Evolutionary conservation across 2,329 filamentous ascomycete genomes (phyloP), one percentile per base, ranked within the genome.

Genomic region (Neophaeococcomyces mojaviensis): DNA sequence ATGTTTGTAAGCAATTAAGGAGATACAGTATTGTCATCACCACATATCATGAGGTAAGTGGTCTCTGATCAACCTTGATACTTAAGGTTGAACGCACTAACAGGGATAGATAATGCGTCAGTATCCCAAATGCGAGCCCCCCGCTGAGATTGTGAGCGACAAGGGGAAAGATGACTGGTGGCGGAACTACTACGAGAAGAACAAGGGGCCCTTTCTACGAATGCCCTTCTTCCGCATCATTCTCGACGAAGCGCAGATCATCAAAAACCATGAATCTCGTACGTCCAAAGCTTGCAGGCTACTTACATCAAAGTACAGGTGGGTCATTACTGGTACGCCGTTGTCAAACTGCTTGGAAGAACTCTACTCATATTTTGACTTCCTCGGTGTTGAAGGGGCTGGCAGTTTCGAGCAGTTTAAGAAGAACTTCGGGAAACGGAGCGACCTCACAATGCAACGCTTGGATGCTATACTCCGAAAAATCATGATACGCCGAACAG

Each of bases 401-500:
- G 56, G 53, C 4, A 45, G 48, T 18, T 61, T 55, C 34, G 36
- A 51, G 2, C 42, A 44, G 0, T 66, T 66, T 33, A 30, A 48
- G 4, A 44, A 56, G 5, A 55, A 58, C 4, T 66, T 54, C 32
- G 58, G 55, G 46, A 52, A 50, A 15, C 51, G 48, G 34, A 48
- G 49, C 16, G 49, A 55, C 0, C 3, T 42, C 6, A 50, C 51
- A 1, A 46, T 51, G 13, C 22, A 54, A 22, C 56, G 62, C 9
- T 53, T 68, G 1, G 42, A 53, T 3, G 61, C 58, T 19, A 48
- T 62, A 3, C 50, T 68, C 2, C 52, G 57, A 39, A 49, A 55
- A 3, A 69, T 76, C 44, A 76, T 81, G 70, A 67, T 77, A 13
- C 66, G 77, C 4, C 67, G 76, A 4, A 79, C 76, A 0, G 76